Base-by-base conservation (phyloP, 2,329 filamentous ascomycete genomes). In the Ophiocordyceps polyrhachis-furcata region DNA sequence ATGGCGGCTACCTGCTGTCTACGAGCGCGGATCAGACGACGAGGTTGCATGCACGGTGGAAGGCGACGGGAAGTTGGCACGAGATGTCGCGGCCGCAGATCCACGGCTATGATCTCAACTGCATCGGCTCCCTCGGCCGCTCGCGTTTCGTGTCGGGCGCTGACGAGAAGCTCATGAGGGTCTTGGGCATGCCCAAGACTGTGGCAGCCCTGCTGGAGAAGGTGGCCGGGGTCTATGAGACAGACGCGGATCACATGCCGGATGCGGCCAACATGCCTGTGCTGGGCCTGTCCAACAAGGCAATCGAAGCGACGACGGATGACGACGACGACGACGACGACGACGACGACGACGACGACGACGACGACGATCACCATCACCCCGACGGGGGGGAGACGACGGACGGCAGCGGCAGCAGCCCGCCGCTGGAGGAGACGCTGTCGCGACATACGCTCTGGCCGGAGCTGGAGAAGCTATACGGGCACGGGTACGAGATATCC, bases 71-170 rank as follows among this genome's bases (percentile, higher is more conserved):
- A 25, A 86, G 85, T 12, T 98, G 91, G 91, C 89, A 96, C 61
- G 91, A 98, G 60, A 87, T 96, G 68, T 82, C 88, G 1, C 73
- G 91, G 43, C 91, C 91, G 4, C 91, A 98, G 59, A 98, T 98
- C 51, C 91, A 98, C 59, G 91, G 91, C 35, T 98, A 98, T 60
- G 89, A 98, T 59, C 72, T 98, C 45, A 98, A 96, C 66, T 96
- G 91, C 60, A 79, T 96, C 50, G 83, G 87, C 55, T 74, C 79
- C 0, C 68, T 95, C 5, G 79, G 76, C 8, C 62, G 73, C 8
- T 71, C 76, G 8, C 81, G 81, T 52, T 98, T 98, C 57, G 81
- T 96, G 20, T 93, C 88, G 2, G 91, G 91, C 7, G 91, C 91
- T 3, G 91, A 98, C 52, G 91, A 98, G 67, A 98, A 98, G 63